These are phyloP conservation scores for Lasiosphaeria hispida DNA, from an alignment of 495 filamentous ascomycete species.

Conservation along the genomic window DNA sequence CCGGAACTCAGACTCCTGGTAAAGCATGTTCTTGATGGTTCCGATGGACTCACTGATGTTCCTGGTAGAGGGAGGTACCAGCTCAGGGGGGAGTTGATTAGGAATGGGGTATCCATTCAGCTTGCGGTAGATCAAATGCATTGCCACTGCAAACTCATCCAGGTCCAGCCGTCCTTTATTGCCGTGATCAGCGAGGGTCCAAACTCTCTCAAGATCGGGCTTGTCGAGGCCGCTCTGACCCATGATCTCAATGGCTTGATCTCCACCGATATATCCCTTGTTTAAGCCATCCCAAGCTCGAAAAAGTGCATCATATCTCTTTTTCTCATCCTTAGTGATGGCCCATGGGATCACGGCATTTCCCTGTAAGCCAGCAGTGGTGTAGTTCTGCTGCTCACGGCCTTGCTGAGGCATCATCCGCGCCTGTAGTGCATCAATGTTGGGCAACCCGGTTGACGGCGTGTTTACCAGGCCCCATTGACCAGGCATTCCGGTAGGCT, in stretches of 20 bases:
- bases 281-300: constrained; percentile 93
- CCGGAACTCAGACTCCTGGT: constrained; percentile 79
- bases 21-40: constrained; percentile 87
- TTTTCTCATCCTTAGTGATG: constrained; percentile 98
- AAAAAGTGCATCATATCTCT: constrained; percentile 93
- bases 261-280: constrained; percentile 90
- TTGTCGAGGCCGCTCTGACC: constrained; percentile 92
- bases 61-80: constrained; percentile 93
- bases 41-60: constrained; percentile 91
- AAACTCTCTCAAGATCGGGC: constrained; percentile 84
- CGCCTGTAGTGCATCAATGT: constrained; percentile 87
- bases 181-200: constrained; percentile 90
- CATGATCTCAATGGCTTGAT: constrained; percentile 95
- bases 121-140: constrained; percentile 98
- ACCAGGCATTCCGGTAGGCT: constrained; percentile 93
- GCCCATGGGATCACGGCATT: constrained; percentile 98
- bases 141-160: constrained; percentile 97
- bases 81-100: constrained; percentile 85
- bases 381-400: constrained; percentile 80
- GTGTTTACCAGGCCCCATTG: constrained; percentile 98
- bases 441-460: constrained; percentile 83
- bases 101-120: constrained; percentile 94
- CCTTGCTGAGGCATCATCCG: constrained; percentile 98
- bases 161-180: constrained; percentile 93
- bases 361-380: constrained; percentile 81